These are phyloP conservation scores for Tylopilus sp. DNA, from an alignment of 768 basidiomycete genomes.

Conservation along the genomic window DNA sequence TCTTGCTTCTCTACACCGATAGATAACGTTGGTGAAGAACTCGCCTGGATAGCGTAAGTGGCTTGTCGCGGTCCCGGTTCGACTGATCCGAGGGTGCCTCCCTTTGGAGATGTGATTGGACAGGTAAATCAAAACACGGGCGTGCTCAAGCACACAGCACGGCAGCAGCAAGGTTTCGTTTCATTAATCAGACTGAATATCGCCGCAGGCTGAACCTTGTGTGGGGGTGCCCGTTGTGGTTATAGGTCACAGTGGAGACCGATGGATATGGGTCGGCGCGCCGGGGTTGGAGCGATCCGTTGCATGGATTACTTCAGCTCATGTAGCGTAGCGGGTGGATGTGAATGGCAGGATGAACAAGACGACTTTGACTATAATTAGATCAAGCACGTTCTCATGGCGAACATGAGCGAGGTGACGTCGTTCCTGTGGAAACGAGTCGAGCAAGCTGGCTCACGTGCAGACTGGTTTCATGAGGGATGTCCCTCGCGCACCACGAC, in stretches of 20 bases:
- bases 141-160: constrained; percentile 6
- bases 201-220: constrained; percentile 19
- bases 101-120: not conserved
- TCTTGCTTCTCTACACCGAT: constrained; percentile 1
- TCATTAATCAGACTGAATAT: constrained; percentile 21
- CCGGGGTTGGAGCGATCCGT: not conserved
- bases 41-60: not conserved
- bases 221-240: constrained; percentile 20
- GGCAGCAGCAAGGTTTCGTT: constrained; percentile 1
- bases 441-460: constrained; percentile 1
- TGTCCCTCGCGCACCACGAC: no score
- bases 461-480: constrained; percentile 6
- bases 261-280: not conserved
- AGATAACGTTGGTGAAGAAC: not conserved
- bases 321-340: not conserved
- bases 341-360: not conserved
- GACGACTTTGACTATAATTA: constrained; percentile 8
- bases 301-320: not conserved
- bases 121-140: constrained; percentile 9
- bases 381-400: constrained; percentile 11
- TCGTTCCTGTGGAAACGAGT: constrained; percentile 25
- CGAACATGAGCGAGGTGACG: constrained; percentile 11
- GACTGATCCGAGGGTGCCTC: constrained; percentile 1
- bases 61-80: constrained; percentile 7
- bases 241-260: not conserved